Evolutionary conservation across 208 protist genomes (phyloP).

Genomic region (Porcisia hertigi): DNA sequence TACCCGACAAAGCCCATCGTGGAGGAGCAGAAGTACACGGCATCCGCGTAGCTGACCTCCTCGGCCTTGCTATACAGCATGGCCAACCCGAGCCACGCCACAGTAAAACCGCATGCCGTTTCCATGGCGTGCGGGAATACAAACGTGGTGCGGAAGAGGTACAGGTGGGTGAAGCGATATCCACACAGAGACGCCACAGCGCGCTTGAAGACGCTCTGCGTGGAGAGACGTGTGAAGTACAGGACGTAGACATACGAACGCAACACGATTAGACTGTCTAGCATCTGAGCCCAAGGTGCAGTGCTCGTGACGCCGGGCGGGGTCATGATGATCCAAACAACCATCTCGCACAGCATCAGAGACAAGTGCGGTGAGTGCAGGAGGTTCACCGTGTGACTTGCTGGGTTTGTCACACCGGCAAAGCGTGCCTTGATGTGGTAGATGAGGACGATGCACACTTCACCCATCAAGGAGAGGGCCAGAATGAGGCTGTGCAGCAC

Average conservation of each 20-base stretch:
- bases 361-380: constrained; percentile 57
- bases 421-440: constrained; percentile 63
- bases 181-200: constrained; percentile 48
- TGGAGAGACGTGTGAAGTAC: constrained; percentile 43
- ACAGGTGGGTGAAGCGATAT: constrained; percentile 45
- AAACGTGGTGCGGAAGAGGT: constrained; percentile 40
- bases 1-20: constrained; percentile 57
- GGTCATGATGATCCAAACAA: constrained; percentile 69
- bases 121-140: constrained; percentile 25
- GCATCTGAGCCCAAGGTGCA: constrained; percentile 28
- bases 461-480: constrained; percentile 46
- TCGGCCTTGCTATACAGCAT: constrained; percentile 61
- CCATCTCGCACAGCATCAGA: constrained; percentile 54
- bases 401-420: constrained; percentile 52
- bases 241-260: constrained; percentile 72
- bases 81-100: constrained; percentile 37
- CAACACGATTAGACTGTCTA: constrained; percentile 61
- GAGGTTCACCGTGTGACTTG: constrained; percentile 30
- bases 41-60: constrained; percentile 37
- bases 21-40: constrained; percentile 58
- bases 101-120: constrained; percentile 29
- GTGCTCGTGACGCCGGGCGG: constrained; percentile 44
- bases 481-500: constrained; percentile 55
- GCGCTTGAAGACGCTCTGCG: constrained; percentile 45
- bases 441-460: constrained; percentile 51